Conservation (phyloP, 805 yeast genomes). For the Metschnikowia hibisci region DNA sequence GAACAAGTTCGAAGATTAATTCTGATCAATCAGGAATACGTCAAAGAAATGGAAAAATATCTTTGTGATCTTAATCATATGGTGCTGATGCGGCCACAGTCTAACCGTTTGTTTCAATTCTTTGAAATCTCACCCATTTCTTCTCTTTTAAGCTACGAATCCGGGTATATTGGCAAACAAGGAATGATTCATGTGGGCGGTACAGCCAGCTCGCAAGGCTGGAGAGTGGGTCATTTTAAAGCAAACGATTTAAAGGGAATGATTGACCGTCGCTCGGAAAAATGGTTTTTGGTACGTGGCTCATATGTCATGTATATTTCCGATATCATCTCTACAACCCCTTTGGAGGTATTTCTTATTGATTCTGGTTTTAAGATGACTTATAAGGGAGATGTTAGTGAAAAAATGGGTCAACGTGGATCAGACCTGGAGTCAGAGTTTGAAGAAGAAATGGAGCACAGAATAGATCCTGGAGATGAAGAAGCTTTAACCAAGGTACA, state of each 20-base stretch:
- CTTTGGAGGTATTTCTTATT: constrained; percentile 87
- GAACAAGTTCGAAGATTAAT: constrained; percentile 26
- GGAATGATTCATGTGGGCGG: constrained; percentile 80
- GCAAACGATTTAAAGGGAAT: constrained; percentile 77
- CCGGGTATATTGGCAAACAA: constrained; percentile 80
- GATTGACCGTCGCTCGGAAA: constrained; percentile 85
- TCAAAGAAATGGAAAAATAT: constrained; percentile 58
- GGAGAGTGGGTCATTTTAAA: constrained; percentile 89
- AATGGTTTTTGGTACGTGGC: constrained; percentile 87
- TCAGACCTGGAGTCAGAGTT: constrained; percentile 41
- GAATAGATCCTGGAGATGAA: constrained; percentile 20
- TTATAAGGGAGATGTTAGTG: constrained; percentile 39
- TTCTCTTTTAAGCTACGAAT: constrained; percentile 75
- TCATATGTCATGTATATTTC: constrained; percentile 84
- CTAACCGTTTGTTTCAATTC: constrained; percentile 79
- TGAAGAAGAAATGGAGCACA: constrained; percentile 36
- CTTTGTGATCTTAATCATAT: constrained; percentile 56
- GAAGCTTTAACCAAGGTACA: constrained; percentile 23
- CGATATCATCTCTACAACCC: constrained; percentile 79
- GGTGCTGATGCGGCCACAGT: constrained; percentile 70
- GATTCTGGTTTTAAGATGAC: constrained; percentile 67
- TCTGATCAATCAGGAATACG: constrained; percentile 35
- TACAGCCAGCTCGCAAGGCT: constrained; percentile 84
- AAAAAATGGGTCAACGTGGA: constrained; percentile 19
- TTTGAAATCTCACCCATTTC: constrained; percentile 89